Conservation (phyloP, 2,329 filamentous ascomycete species). For the Orbilia blumenaviensis region DNA sequence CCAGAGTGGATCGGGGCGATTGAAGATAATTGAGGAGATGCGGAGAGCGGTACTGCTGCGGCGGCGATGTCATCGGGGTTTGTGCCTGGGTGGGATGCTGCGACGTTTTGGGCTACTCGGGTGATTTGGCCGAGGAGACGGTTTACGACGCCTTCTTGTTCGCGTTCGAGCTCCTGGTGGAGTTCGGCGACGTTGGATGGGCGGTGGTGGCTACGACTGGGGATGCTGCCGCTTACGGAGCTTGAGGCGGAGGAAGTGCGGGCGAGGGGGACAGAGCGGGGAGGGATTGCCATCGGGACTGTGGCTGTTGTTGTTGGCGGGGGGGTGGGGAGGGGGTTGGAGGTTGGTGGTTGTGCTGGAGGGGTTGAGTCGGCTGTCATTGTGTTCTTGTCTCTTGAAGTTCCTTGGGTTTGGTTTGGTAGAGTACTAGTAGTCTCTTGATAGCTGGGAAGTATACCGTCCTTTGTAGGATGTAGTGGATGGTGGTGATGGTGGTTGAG, state of each 20-base stretch:
- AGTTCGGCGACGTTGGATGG: constrained; percentile 56
- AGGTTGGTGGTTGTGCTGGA: constrained; percentile 4
- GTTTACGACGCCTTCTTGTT: constrained; percentile 64
- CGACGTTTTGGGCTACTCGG: constrained; percentile 70
- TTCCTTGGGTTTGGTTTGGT: not conserved
- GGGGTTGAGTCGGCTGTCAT: constrained; percentile 29
- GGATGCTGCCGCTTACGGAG: constrained; percentile 38
- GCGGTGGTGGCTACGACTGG: constrained; percentile 37
- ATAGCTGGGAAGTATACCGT: too few relatives aligned
- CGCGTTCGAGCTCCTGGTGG: constrained; percentile 58
- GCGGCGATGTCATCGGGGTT: constrained; percentile 59
- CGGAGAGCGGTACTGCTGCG: constrained; percentile 61
- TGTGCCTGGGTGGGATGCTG: constrained; percentile 72
- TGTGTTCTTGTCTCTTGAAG: too few relatives aligned
- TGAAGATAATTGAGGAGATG: constrained; percentile 62
- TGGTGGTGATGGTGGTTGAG: too few relatives aligned
- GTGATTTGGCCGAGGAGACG: constrained; percentile 80
- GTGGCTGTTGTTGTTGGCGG: constrained; percentile 21
- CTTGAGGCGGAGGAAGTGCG: constrained; percentile 47
- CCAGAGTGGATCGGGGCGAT: constrained; percentile 61
- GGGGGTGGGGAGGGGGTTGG: constrained; percentile 2
- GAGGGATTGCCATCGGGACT: constrained; percentile 37
- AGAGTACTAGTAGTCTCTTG: too few relatives aligned
- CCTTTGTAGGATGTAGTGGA: too few relatives aligned
- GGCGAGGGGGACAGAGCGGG: constrained; percentile 19